Evolutionary conservation across 805 yeast genomes (phyloP), one percentile per base, ranked within the genome.

Genomic region (Millerozyma miso): DNA sequence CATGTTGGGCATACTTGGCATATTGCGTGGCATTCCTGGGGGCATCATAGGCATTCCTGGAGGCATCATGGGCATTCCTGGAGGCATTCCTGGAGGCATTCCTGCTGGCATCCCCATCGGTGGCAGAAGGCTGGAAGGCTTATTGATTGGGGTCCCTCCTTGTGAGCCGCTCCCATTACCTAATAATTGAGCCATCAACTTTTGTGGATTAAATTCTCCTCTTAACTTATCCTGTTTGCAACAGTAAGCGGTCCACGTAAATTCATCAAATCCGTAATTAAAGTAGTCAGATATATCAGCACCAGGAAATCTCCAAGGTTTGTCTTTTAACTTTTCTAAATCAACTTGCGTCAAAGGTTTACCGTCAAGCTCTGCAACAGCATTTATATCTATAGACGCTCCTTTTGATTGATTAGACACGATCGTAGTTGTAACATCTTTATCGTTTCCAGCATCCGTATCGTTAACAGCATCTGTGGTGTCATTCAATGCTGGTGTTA

Each of bases 241-340:
- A 52, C 96, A 82, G 65, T 93, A 93, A 18, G 90, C 88, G 42
- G 85, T 81, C 99, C 99, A 93, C 13, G 97, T 85, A 51, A 86
- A 77, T 67, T 93, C 99, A 60, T 93, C 96, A 59, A 93, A 93
- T 1, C 99, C 99, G 57, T 81, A 93, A 66, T 93, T 93, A 73
- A 93, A 93, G 63, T 89, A 95, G 62, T 93, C 98, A 5, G 95
- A 78, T 33, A 88, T 67, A 64, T 93, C 97, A 3, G 96, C 96
- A 32, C 98, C 99, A 1, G 98, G 97, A 50, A 86, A 81, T 59
- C 99, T 78, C 99, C 99, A 93, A 6, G 99, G 99, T 67, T 95
- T 95, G 51, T 89, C 96, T 50, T 87, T 88, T 38, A 90, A 67
- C 41, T 82, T 84, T 46, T 85, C 91, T 8, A 91, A 74, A 46